Conservation (phyloP, 2,329 filamentous ascomycete genomes). For the Rhytidhysteron rufulum region DNA sequence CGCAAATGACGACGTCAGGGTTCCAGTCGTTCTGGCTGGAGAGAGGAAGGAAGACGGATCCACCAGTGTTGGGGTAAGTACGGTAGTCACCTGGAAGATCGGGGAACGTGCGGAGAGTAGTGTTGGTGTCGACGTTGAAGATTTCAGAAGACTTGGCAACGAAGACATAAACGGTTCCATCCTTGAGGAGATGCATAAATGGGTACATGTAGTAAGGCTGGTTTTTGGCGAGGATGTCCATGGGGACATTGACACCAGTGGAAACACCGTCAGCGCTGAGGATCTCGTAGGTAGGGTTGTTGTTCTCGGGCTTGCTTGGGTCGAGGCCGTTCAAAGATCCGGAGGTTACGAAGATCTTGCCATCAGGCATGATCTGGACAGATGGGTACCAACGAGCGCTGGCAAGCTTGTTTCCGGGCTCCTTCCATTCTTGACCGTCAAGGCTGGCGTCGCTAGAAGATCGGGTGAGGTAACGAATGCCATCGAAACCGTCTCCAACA, state of each 20-base stretch:
- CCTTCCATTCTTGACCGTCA: conserved; percentile 51
- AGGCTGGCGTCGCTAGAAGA: conserved; percentile 42
- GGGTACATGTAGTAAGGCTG: conserved; percentile 65
- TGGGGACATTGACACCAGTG: conserved; percentile 44
- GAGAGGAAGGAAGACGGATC: conserved; percentile 54
- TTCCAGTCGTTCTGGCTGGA: conserved; percentile 50
- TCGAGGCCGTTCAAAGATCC: conserved; percentile 58
- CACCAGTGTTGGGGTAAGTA: conserved; percentile 60
- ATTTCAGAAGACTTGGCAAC: conserved; percentile 54
- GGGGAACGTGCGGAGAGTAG: conserved; percentile 45
- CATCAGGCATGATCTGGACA: conserved; percentile 56
- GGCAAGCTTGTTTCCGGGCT: conserved; percentile 53
- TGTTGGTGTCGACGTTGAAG: conserved; percentile 49
- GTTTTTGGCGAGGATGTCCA: conserved; percentile 55
- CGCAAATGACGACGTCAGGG: conserved; percentile 55
- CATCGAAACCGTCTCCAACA: conserved; percentile 56
- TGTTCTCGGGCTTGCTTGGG: conserved; percentile 52
- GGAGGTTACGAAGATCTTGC: conserved; percentile 56
- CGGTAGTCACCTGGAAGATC: conserved; percentile 55
- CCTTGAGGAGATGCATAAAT: conserved; percentile 56
- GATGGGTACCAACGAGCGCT: conserved; percentile 59
- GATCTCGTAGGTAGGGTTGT: conserved; percentile 62
- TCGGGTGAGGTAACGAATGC: conserved; percentile 53
- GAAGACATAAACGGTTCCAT: conserved; percentile 57
- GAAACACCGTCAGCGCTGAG: conserved; percentile 48